Base-by-base conservation (phyloP, 2,329 filamentous ascomycete species). In the Colletotrichum sp. region DNA sequence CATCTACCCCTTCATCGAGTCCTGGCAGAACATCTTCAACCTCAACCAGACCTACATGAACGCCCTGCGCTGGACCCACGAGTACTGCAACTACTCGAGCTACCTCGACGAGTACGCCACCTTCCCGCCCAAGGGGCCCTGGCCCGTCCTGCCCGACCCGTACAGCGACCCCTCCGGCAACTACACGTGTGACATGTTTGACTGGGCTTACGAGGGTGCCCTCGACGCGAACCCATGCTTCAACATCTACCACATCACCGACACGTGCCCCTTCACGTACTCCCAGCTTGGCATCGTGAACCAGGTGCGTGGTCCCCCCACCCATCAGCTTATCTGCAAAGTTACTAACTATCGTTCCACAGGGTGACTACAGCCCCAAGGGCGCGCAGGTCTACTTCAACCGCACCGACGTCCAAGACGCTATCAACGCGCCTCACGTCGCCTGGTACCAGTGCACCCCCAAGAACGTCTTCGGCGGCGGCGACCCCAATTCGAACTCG, bases 241-340 rank as follows among this genome's bases (percentile, higher is more conserved):
- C 84, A 92, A 95, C 82, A 86, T 94, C n/a, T 97, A 96, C 84
- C 91, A 94, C 71, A 90, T 96, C 16, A 91, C 91, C 6, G 92
- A 91, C 7, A 94, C 92, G 13, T 97, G 95, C 81, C 95, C 95
- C 1, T 78, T 92, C 5, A 85, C 91, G 2, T 95, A 91, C 89
- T 92, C 95, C 71, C 91, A 94, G 0, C 87, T 96, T 4, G 92
- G 91, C n/a, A 93, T 93, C 83, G 92, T 93, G 1, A 92, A 93
- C n/a, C 30, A 62, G 58, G 58, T 61, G 24, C 3, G 18, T 61
- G 1, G 3, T 13, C 2, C 12, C 2, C 8, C 0, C 3, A 6
- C 2, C 18, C 30, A 0, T 0, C 38, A 0, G 5, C 2, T 48
- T 9, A 9, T n/a, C n/a, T 16, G 0, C 7, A 15, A 21, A 24